phyloP scores from a whole-genome alignment of 257 asterid species.

The Striga asiatica region DNA sequence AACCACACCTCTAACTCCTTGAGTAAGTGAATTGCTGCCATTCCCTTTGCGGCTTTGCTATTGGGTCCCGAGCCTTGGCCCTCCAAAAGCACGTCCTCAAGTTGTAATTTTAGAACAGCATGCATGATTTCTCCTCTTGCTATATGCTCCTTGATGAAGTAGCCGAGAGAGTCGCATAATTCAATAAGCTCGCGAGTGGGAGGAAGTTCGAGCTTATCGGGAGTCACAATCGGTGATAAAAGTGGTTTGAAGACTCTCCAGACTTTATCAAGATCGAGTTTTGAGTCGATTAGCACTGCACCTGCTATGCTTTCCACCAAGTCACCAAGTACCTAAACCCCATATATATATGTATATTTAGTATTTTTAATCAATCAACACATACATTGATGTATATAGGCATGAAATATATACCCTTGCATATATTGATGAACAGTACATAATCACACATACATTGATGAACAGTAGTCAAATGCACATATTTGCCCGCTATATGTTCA shows the following conservation, averaged over 20 bases:
- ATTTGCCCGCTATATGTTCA: no score
- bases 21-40: conserved; percentile 65
- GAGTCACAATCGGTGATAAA: conserved; percentile 84
- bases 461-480: no score
- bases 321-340: conserved; percentile 77
- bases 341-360: not conserved
- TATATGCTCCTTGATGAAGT: conserved; percentile 33
- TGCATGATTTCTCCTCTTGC: conserved; percentile 38
- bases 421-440: no score
- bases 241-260: conserved; percentile 74
- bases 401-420: no score
- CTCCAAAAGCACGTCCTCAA: conserved; percentile 45
- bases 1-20: conserved; percentile 77
- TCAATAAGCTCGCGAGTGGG: conserved; percentile 79
- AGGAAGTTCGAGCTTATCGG: conserved; percentile 75
- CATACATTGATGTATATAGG: no score
- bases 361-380: no score
- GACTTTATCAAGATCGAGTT: conserved; percentile 54
- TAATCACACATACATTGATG: no score
- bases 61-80: conserved; percentile 51
- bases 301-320: conserved; percentile 93
- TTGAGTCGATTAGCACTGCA: conserved; percentile 77
- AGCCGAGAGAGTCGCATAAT: conserved; percentile 79
- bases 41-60: conserved; percentile 66
- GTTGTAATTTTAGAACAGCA: conserved; percentile 54